Evolutionary conservation across 1,284 basidiomycete genomes (phyloP).

Genomic region (Wallemia ichthyophaga): DNA sequence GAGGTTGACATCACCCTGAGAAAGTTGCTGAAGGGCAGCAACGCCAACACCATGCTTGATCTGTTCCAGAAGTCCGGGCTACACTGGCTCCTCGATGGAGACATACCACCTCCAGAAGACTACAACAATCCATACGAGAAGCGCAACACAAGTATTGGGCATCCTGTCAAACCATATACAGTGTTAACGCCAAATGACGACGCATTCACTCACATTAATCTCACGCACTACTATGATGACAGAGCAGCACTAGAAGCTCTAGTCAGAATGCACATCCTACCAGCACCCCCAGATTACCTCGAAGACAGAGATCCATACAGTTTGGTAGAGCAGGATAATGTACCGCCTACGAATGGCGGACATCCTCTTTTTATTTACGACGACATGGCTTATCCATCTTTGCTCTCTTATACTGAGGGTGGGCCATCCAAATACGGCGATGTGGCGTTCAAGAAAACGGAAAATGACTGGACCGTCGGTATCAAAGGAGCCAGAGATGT

Average conservation of each 20-base stretch:
- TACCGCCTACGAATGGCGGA: constrained; percentile 7
- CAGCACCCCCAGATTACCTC: constrained; percentile 11
- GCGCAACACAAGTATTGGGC: constrained; percentile 3
- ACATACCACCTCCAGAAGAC: constrained; percentile 31
- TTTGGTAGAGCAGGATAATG: constrained; percentile 12
- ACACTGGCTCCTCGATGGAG: constrained; percentile 67
- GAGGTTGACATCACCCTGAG: constrained; percentile 52
- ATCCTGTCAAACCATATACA: constrained; percentile 26
- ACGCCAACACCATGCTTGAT: constrained; percentile 46
- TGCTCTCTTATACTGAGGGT: constrained; percentile 22
- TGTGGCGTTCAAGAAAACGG: constrained; percentile 35
- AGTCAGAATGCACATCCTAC: constrained; percentile 69
- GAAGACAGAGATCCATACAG: constrained; percentile 6
- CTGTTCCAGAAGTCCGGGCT: constrained; percentile 54
- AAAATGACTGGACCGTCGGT: constrained; percentile 39
- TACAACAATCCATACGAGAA: constrained; percentile 17
- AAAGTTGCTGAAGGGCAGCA: constrained; percentile 68
- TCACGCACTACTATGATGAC: constrained; percentile 38
- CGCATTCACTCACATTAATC: constrained; percentile 64
- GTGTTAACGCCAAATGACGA: constrained; percentile 69
- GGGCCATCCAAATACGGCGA: constrained; percentile 35
- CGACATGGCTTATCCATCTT: constrained; percentile 37
- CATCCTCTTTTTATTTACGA: constrained; percentile 40
- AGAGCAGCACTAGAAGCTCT: constrained; percentile 26
- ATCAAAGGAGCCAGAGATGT: constrained; percentile 62